Base-by-base conservation (phyloP, 75 land plant genomes). In the Isoetes taiwanensis region DNA sequence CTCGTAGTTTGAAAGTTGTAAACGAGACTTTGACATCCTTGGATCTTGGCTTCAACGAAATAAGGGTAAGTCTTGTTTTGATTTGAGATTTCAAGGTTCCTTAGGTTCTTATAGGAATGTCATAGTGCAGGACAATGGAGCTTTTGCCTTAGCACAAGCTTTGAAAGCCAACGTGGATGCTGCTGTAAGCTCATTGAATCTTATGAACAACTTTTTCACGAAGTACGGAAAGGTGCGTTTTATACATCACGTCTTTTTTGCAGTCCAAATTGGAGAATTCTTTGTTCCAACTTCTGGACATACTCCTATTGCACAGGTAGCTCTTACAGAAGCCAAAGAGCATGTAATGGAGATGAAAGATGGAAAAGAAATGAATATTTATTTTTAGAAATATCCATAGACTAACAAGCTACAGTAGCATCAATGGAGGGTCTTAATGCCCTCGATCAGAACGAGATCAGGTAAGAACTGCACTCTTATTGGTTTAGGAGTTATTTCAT, bases 11-110 rank as follows among this genome's bases (percentile, higher is more conserved):
- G 63, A 77, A 74, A 70, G 76, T 94, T 43, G 96, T 94, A 21
- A 94, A 94, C 71, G 99, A 94, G 69, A 79, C 86, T 61, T 63
- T 94, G 42, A 85, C 84, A 12, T 85, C 96, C 20, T 72, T 94
- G 34, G 90, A 94, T 72, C 69, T 94, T 12, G 99, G 84, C 1
- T 89, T 85, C 55, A 94, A 94, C 76, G 99, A 94, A 69, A 94
- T 94, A 60, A 74, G 99, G 66, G 99, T 94, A 80, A 41, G 76
- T 34, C 31, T 3, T 10, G n/a, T 11, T 14, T 30, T 30, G n/a
- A n/a, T n/a, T n/a, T n/a, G n/a, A n/a, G n/a, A n/a, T n/a, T n/a
- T n/a, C n/a, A n/a, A n/a, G n/a, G n/a, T n/a, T n/a, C n/a, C n/a
- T n/a, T n/a, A n/a, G n/a, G n/a, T n/a, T n/a, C n/a, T n/a, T n/a